Percentiles rank a stretch among this genome's conserved stretches.
phyloP scores from a whole-genome alignment of 768 basidiomycete genomes.

The Suillus americanus region DNA sequence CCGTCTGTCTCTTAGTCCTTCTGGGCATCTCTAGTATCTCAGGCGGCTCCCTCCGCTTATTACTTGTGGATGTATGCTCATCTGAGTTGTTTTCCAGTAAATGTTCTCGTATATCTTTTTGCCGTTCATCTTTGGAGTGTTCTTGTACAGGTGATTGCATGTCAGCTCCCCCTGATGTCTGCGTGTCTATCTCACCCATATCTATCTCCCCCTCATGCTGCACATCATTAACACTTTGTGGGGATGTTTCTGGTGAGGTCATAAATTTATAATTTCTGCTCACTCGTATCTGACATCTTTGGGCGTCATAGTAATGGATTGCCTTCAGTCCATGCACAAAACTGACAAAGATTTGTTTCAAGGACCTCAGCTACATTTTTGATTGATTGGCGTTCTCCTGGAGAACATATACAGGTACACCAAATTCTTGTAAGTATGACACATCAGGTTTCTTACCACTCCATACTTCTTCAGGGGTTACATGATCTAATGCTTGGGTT shows the following conservation, averaged over 20 bases:
- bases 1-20: neutral
- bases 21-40: neutral
- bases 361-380: conserved; percentile 12
- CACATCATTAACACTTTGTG: neutral
- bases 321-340: conserved; percentile 9
- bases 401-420: conserved; percentile 13
- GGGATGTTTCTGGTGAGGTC: too few species aligned
- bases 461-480: conserved; percentile 14
- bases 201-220: neutral
- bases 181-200: neutral
- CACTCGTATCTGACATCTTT: neutral
- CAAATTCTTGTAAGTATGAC: conserved; percentile 26
- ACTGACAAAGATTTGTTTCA: conserved; percentile 15
- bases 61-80: too few species aligned
- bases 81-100: neutral
- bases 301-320: conserved; percentile 15
- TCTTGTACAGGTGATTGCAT: too few species aligned
- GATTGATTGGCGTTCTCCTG: conserved; percentile 11
- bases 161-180: neutral
- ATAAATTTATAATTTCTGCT: conserved; percentile 1
- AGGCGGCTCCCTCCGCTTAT: neutral
- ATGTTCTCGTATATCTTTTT: neutral
- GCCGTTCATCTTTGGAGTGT: too few species aligned
- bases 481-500: neutral
- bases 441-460: conserved; percentile 22